Evolutionary conservation across 2,329 filamentous ascomycete genomes (phyloP).

Genomic region (Aspergillus pseudonomiae): DNA sequence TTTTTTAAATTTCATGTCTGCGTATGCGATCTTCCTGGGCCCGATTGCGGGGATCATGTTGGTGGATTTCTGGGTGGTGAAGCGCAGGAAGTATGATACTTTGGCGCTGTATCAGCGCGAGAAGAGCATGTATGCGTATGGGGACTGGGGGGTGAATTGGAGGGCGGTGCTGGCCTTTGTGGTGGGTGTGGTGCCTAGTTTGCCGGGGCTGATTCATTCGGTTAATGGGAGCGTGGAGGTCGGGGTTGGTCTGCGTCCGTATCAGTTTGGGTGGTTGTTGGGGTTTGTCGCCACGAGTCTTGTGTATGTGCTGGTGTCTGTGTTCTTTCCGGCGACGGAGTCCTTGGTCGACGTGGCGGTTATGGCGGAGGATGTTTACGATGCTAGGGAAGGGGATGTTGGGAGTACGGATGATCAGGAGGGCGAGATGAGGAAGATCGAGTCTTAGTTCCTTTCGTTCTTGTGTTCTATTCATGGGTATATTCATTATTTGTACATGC

Average conservation of each 20-base stretch:
- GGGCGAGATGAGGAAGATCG: background rate
- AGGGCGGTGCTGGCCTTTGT: conserved; percentile 61
- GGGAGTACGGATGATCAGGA: background rate
- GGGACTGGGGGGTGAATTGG: conserved; percentile 59
- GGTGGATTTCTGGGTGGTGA: conserved; percentile 63
- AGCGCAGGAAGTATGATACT: conserved; percentile 52
- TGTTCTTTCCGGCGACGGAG: conserved; percentile 53
- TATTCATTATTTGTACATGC: background rate
- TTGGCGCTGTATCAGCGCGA: conserved; percentile 55
- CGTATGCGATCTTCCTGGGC: conserved; percentile 66
- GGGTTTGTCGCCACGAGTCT: conserved; percentile 61
- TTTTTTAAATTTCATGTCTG: conserved; percentile 68
- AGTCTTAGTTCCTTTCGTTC: background rate
- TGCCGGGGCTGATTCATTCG: conserved; percentile 57
- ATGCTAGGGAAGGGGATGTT: background rate
- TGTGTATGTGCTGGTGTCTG: conserved; percentile 58
- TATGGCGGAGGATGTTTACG: conserved; percentile 42
- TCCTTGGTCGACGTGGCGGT: conserved; percentile 49
- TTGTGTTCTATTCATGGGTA: background rate
- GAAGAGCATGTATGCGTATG: conserved; percentile 56
- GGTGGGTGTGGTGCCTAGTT: conserved; percentile 58
- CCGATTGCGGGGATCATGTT: conserved; percentile 65
- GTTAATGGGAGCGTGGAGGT: conserved; percentile 43
- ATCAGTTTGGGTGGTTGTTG: conserved; percentile 68
- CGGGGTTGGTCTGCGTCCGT: conserved; percentile 58